Evolutionary conservation across 1,139 yeast species (phyloP).

Genomic region (Yamadazyma diospyri): DNA sequence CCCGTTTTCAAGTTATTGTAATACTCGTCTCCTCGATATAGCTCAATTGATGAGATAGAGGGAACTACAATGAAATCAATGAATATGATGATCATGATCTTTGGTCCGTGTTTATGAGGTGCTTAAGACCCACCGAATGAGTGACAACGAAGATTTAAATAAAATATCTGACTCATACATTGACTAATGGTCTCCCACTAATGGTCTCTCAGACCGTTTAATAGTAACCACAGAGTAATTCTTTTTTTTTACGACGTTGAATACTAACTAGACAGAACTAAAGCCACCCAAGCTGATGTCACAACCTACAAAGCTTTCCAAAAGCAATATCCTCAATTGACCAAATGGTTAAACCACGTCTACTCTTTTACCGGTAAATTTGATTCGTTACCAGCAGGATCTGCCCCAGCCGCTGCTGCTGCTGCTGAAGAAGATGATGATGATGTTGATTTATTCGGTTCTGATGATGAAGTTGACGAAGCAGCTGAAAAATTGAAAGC

Average conservation of each 20-base stretch:
- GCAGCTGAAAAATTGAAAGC: constrained; percentile 96
- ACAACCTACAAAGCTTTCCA: constrained; percentile 94
- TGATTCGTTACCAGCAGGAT: constrained; percentile 77
- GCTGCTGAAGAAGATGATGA: constrained; percentile 56
- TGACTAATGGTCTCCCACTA: too few relatives aligned
- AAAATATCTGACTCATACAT: constrained; percentile 35
- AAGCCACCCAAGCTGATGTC: constrained; percentile 95
- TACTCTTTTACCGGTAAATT: constrained; percentile 89
- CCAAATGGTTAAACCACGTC: constrained; percentile 99
- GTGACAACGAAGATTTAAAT: constrained; percentile 63
- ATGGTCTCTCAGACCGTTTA: too few relatives aligned
- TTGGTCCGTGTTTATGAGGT: constrained; percentile 98
- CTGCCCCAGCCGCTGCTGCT: constrained; percentile 59
- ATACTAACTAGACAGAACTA: constrained; percentile 43
- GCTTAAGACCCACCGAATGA: constrained; percentile 90
- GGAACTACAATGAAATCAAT: neutral
- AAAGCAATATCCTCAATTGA: constrained; percentile 84
- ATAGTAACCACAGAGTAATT: too few relatives aligned
- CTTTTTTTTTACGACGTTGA: constrained; percentile 1
- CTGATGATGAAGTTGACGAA: constrained; percentile 91
- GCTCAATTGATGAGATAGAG: too few relatives aligned
- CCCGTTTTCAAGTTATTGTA: too few relatives aligned
- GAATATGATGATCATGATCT: constrained; percentile 65
- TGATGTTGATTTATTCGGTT: constrained; percentile 86
- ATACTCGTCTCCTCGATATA: too few relatives aligned